Conservation (phyloP, 495 filamentous ascomycete species). For the Lasiosphaeriaceae sp. region DNA sequence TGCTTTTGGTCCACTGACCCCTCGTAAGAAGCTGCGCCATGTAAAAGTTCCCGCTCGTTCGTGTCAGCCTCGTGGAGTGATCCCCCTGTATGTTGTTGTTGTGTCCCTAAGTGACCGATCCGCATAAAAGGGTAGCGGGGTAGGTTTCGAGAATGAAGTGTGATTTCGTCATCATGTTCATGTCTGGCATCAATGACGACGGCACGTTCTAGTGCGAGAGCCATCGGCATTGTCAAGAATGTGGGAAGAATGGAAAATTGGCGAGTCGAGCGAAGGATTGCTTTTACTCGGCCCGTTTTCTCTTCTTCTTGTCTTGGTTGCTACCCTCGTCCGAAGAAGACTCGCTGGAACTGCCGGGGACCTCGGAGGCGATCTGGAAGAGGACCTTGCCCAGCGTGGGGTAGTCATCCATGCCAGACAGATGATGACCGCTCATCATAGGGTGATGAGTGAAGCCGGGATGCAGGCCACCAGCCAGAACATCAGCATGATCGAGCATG, state of each 20-base stretch:
- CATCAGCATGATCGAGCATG: constrained; percentile 71
- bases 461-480: constrained; percentile 18
- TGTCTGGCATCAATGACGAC: constrained; percentile 35
- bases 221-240: constrained; percentile 35
- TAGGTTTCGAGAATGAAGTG: constrained; percentile 15
- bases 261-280: neutral
- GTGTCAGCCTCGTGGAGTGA: constrained; percentile 11
- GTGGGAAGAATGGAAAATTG: constrained; percentile 32
- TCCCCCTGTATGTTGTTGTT: constrained; percentile 12
- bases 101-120: constrained; percentile 19
- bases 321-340: constrained; percentile 51
- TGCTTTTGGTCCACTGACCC: neutral
- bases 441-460: constrained; percentile 16
- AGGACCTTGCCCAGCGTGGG: constrained; percentile 65
- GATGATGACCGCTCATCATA: constrained; percentile 21
- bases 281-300: constrained; percentile 61
- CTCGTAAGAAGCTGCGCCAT: constrained; percentile 12
- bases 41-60: constrained; percentile 11
- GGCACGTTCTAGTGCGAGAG: constrained; percentile 32
- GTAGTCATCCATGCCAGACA: constrained; percentile 56
- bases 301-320: constrained; percentile 63
- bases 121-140: constrained; percentile 19
- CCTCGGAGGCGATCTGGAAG: constrained; percentile 69
- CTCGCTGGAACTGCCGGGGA: constrained; percentile 56
- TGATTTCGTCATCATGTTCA: constrained; percentile 32